Percentiles rank a stretch among this genome's conserved stretches.
Evolutionary conservation across 768 basidiomycete genomes (phyloP).

Genomic region (Tylopilus balloui): DNA sequence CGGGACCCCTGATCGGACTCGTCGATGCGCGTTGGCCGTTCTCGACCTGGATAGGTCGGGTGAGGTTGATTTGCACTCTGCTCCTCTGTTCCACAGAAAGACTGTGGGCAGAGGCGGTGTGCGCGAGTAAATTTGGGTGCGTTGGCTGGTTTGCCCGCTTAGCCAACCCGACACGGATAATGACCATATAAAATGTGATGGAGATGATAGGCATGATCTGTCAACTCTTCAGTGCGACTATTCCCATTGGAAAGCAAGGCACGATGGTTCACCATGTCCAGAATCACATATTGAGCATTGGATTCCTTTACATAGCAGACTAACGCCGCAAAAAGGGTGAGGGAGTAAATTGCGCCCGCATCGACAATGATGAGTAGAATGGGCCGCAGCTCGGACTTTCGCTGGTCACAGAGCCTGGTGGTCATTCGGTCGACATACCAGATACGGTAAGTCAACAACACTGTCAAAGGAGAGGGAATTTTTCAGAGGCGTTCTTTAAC

Average conservation of each 20-base stretch:
- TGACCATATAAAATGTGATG: slow-evolving; percentile 42
- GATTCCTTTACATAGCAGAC: slow-evolving; percentile 26
- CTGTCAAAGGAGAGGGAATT: slow-evolving; percentile 3
- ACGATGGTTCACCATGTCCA: slow-evolving; percentile 31
- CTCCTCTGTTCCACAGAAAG: not conserved
- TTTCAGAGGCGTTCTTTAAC: not conserved
- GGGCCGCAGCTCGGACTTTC: slow-evolving; percentile 9
- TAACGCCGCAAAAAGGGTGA: slow-evolving; percentile 32
- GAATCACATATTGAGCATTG: slow-evolving; percentile 33
- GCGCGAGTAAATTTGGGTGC: not conserved
- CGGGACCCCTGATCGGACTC: not conserved
- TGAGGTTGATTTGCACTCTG: slow-evolving; percentile 5
- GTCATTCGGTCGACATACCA: slow-evolving; percentile 26
- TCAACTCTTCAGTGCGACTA: not conserved
- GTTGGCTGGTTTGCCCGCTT: not conserved
- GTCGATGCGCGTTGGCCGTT: not conserved
- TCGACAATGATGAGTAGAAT: slow-evolving; percentile 34
- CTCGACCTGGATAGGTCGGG: slow-evolving; percentile 1
- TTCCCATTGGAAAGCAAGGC: not conserved
- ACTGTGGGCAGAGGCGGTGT: not conserved
- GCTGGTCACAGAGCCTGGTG: slow-evolving; percentile 10
- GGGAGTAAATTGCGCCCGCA: slow-evolving; percentile 36
- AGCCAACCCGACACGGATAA: slow-evolving; percentile 33
- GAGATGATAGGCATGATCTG: slow-evolving; percentile 38
- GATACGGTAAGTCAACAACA: slow-evolving; percentile 29